phyloP scores from a whole-genome alignment of 805 yeast species.

The Barnettozyma salicaria region DNA sequence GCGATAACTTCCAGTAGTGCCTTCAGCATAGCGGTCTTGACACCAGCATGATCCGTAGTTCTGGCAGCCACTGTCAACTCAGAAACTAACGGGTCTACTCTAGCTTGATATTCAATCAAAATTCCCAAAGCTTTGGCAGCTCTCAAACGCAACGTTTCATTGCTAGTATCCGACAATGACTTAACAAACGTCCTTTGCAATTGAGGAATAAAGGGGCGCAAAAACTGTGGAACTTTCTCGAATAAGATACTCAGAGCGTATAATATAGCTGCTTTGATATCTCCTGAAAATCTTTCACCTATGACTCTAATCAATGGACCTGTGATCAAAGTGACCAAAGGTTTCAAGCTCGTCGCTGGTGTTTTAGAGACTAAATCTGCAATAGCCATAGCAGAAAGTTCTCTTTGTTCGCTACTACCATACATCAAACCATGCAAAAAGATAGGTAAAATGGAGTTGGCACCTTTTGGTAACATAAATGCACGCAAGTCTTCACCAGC shows the following conservation, averaged over 20 bases:
- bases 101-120: conserved; percentile 80
- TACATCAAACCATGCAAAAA: conserved; percentile 94
- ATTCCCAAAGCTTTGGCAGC: conserved; percentile 91
- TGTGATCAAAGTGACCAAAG: conserved; percentile 87
- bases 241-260: conserved; percentile 76
- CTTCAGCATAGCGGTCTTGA: conserved; percentile 77
- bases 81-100: conserved; percentile 86
- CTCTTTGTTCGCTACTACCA: conserved; percentile 80
- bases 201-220: conserved; percentile 96
- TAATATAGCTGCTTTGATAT: conserved; percentile 91
- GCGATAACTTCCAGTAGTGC: conserved; percentile 79
- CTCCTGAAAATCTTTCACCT: conserved; percentile 90
- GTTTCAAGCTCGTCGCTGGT: conserved; percentile 73
- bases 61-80: conserved; percentile 78
- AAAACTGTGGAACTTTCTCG: conserved; percentile 77
- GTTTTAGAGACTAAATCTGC: conserved; percentile 83
- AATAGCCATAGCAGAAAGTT: conserved; percentile 80
- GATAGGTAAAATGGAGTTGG: conserved; percentile 81
- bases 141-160: conserved; percentile 66
- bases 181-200: conserved; percentile 94
- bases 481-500: conserved; percentile 66
- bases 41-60: conserved; percentile 57
- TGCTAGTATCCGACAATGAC: conserved; percentile 72
- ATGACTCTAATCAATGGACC: conserved; percentile 98
- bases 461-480: conserved; percentile 70